Conservation (phyloP, 371 early-diverging fungal genomes). For the Cokeromyces recurvatus region DNA sequence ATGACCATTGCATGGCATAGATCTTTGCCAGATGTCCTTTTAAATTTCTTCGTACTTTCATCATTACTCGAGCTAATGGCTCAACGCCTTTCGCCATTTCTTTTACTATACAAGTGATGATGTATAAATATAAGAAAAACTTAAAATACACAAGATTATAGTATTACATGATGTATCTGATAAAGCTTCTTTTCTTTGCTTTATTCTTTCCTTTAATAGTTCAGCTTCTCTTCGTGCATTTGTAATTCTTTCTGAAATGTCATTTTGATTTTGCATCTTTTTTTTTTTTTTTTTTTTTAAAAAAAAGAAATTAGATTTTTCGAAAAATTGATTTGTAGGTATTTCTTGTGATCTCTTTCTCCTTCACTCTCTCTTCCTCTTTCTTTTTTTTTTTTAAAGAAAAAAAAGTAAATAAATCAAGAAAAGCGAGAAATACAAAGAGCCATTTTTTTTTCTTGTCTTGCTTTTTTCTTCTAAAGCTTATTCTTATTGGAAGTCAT, state of each 20-base stretch:
- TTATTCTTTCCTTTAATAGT: conserved; percentile 91
- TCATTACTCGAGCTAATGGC: conserved; percentile 84
- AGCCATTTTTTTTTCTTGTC: too few species aligned
- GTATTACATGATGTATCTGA: conserved; percentile 90
- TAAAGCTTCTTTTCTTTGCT: conserved; percentile 86
- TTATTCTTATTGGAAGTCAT: too few species aligned
- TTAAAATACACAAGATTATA: not conserved
- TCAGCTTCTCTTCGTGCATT: conserved; percentile 94
- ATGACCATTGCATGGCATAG: conserved; percentile 99
- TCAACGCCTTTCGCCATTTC: conserved; percentile 59
- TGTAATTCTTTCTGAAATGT: conserved; percentile 88
- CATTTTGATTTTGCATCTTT: conserved; percentile 30
- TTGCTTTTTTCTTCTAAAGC: too few species aligned
- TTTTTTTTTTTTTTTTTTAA: too few species aligned
- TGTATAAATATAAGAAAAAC: not conserved
- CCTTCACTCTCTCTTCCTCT: too few species aligned
- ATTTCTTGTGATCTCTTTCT: too few species aligned
- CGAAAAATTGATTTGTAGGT: too few species aligned
- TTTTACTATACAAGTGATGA: conserved; percentile 1
- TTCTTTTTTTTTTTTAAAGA: too few species aligned
- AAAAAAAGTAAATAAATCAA: too few species aligned
- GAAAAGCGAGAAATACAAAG: too few species aligned
- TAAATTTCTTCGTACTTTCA: conserved; percentile 92
- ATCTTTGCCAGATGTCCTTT: conserved; percentile 98
- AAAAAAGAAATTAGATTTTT: too few species aligned